Evolutionary conservation across 371 early-diverging fungal genomes (phyloP).

Genomic region (Mortierella sp.): DNA sequence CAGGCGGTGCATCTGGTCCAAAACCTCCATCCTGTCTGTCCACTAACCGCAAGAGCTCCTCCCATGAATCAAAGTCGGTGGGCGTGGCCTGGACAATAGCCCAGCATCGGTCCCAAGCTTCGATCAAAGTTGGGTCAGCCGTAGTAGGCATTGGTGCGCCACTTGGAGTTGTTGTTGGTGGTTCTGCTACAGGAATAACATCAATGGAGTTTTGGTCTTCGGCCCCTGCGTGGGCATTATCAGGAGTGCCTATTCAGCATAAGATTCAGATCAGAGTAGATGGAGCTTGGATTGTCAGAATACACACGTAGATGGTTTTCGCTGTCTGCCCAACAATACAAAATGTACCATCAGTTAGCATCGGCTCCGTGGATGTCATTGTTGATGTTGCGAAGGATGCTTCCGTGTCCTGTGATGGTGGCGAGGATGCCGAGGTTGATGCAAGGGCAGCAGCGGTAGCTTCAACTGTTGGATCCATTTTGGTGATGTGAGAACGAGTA

Average conservation of each 20-base stretch:
- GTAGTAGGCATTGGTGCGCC: constrained; percentile 49
- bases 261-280: too few relatives aligned
- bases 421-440: not conserved
- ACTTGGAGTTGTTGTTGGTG: constrained; percentile 42
- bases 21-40: constrained; percentile 65
- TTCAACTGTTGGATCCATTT: too few relatives aligned
- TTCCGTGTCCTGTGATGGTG: constrained; percentile 6
- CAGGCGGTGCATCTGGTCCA: constrained; percentile 52
- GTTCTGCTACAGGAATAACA: constrained; percentile 1
- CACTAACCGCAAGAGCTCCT: constrained; percentile 62
- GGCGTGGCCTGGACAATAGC: constrained; percentile 61
- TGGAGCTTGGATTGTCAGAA: not conserved
- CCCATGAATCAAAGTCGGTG: constrained; percentile 71
- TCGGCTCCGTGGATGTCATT: not conserved
- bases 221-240: too few relatives aligned
- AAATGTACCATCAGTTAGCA: too few relatives aligned
- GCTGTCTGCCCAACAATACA: too few relatives aligned
- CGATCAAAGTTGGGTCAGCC: constrained; percentile 36
- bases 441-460: too few relatives aligned
- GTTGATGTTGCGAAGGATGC: constrained; percentile 22
- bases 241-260: not conserved
- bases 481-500: too few relatives aligned
- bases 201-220: too few relatives aligned
- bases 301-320: not conserved
- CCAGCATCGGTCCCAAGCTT: constrained; percentile 63